Percentiles rank a stretch among this genome's conserved stretches.
These are phyloP conservation scores for Xerocomus potaroensis DNA, from an alignment of 768 basidiomycete genomes.

Conservation along the genomic window DNA sequence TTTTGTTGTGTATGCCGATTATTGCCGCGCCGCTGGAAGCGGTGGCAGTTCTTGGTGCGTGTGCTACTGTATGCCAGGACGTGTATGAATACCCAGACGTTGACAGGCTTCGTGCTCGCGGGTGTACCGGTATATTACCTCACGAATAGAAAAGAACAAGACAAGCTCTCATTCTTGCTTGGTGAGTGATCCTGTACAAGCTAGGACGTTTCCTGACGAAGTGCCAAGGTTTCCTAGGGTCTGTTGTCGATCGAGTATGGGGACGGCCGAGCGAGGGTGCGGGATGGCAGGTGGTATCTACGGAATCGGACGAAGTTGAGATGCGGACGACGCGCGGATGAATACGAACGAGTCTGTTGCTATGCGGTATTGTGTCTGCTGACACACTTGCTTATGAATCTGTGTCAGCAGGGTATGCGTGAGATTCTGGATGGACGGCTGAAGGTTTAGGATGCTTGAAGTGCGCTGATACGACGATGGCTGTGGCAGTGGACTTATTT, in stretches of 20 bases:
- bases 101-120: slow-evolving; percentile 66
- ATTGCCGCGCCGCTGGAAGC: slow-evolving; percentile 91
- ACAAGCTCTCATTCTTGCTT: slow-evolving; percentile 28
- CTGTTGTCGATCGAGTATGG: slow-evolving; percentile 43
- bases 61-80: not conserved
- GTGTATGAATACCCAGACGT: not conserved
- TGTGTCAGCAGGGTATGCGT: slow-evolving; percentile 3
- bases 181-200: slow-evolving; percentile 31
- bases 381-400: too few relatives aligned
- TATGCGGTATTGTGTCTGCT: too few relatives aligned
- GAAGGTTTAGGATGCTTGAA: too few relatives aligned
- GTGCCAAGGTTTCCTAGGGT: slow-evolving; percentile 41
- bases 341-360: too few relatives aligned
- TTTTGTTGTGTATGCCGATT: slow-evolving; percentile 86
- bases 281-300: slow-evolving; percentile 78
- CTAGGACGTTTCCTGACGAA: slow-evolving; percentile 1
- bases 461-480: not conserved
- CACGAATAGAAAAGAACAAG: slow-evolving; percentile 51
- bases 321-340: slow-evolving; percentile 28
- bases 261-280: slow-evolving; percentile 51
- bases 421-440: slow-evolving; percentile 10
- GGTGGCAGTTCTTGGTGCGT: slow-evolving; percentile 76
- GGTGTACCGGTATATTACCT: slow-evolving; percentile 84
- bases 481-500: too few relatives aligned
- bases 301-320: slow-evolving; percentile 64